Conservation (phyloP, 2,329 filamentous ascomycete genomes). For the Elsinoe ampelina region DNA sequence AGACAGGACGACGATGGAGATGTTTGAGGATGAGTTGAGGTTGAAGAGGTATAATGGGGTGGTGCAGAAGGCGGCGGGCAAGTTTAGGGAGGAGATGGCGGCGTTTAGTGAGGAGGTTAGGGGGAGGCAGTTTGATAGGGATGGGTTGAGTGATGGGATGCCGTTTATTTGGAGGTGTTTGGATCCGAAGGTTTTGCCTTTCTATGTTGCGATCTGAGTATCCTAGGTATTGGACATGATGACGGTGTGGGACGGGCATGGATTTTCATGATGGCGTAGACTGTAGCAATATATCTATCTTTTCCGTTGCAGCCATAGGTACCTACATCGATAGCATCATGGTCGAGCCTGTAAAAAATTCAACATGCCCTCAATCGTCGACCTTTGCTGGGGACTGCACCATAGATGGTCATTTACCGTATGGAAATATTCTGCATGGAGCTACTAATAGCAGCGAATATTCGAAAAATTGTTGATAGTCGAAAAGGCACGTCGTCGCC, state of each 20-base stretch:
- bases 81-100: conserved; percentile 32
- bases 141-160: conserved; percentile 40
- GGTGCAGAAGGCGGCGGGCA: conserved; percentile 27
- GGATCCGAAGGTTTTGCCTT: conserved; percentile 22
- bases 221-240: background rate
- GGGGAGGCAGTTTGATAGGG: conserved; percentile 33
- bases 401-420: no score
- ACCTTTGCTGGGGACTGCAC: no score
- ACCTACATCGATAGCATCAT: no score
- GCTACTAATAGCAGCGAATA: background rate
- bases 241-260: background rate
- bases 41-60: conserved; percentile 27
- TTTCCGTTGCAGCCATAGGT: background rate
- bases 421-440: no score
- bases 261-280: background rate
- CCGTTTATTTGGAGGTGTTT: conserved; percentile 36
- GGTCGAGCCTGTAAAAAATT: no score
- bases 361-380: no score
- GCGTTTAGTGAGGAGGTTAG: conserved; percentile 31
- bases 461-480: background rate
- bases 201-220: conserved; percentile 19
- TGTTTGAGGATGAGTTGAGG: conserved; percentile 33
- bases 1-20: conserved; percentile 33
- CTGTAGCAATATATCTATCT: background rate
- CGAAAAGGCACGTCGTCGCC: background rate